phyloP scores from a whole-genome alignment of 768 basidiomycete species.

The Pholiota microspora region DNA sequence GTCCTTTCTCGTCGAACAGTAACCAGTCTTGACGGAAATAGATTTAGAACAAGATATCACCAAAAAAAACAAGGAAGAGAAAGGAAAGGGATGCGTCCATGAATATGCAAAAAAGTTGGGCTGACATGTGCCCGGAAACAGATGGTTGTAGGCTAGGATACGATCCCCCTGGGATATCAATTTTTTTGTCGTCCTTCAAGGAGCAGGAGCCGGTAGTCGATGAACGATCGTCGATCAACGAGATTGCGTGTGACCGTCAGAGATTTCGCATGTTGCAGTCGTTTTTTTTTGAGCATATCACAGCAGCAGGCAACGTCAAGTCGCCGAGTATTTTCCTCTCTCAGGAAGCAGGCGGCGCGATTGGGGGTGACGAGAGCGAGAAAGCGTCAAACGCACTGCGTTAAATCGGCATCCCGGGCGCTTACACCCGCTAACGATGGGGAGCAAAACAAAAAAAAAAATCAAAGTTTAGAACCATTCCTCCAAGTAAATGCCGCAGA shows the following conservation, averaged over 20 bases:
- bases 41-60: slow-evolving; percentile 8
- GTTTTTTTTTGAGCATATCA: neutral
- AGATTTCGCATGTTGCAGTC: slow-evolving; percentile 1
- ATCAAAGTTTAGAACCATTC: slow-evolving; percentile 22
- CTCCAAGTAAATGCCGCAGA: slow-evolving; percentile 23
- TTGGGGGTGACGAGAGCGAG: neutral
- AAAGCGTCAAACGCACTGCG: slow-evolving; percentile 3
- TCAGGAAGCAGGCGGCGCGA: slow-evolving; percentile 2
- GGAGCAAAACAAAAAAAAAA: neutral
- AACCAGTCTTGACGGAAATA: slow-evolving; percentile 6
- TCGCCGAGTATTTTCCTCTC: slow-evolving; percentile 7
- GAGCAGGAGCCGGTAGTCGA: neutral
- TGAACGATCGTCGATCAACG: slow-evolving; percentile 6
- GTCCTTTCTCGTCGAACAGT: slow-evolving; percentile 4
- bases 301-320: slow-evolving; percentile 5
- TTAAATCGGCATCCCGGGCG: neutral
- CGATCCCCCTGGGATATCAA: slow-evolving; percentile 3
- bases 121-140: neutral
- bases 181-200: slow-evolving; percentile 3
- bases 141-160: neutral
- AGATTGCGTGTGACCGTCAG: slow-evolving; percentile 1
- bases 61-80: too few relatives aligned
- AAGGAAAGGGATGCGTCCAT: slow-evolving; percentile 5
- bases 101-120: slow-evolving; percentile 4
- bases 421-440: neutral